Evolutionary conservation across 2,329 filamentous ascomycete species (phyloP).

Genomic region (Monilinia vaccinii-corymbosi): DNA sequence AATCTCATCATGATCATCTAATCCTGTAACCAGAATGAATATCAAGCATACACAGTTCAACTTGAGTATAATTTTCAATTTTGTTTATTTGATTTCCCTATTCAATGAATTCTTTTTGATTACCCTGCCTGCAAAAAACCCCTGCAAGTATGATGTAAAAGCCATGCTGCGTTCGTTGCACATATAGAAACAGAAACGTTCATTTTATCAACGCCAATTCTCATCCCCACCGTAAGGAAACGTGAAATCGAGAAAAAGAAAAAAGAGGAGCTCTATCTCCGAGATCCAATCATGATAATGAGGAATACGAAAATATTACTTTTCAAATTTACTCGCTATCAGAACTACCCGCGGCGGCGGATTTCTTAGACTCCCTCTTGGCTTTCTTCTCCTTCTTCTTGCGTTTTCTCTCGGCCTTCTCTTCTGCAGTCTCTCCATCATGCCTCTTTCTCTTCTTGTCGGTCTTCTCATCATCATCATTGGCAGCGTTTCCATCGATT

Average conservation of each 20-base stretch:
- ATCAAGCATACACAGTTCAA: not conserved
- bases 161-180: slow-evolving; percentile 3
- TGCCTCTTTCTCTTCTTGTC: slow-evolving; percentile 75
- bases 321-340: slow-evolving; percentile 38
- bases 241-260: not conserved
- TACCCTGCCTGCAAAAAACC: slow-evolving; percentile 5
- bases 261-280: not conserved
- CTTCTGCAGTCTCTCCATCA: slow-evolving; percentile 64
- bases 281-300: not conserved
- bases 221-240: not conserved
- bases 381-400: slow-evolving; percentile 44
- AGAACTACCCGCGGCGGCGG: slow-evolving; percentile 29
- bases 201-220: slow-evolving; percentile 4
- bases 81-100: not conserved
- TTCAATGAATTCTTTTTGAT: not conserved
- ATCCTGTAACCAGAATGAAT: too few species aligned
- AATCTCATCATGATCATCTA: too few species aligned
- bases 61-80: not conserved
- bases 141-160: slow-evolving; percentile 7
- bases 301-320: not conserved
- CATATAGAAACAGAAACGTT: not conserved
- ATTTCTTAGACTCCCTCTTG: slow-evolving; percentile 42
- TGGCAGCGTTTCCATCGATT: slow-evolving; percentile 35
- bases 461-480: slow-evolving; percentile 47
- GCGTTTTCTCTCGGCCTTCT: slow-evolving; percentile 44